Percentiles rank a stretch among this genome's conserved stretches.
Conservation (phyloP, 129 eudicot species). For the Pulicaria dysenterica region DNA sequence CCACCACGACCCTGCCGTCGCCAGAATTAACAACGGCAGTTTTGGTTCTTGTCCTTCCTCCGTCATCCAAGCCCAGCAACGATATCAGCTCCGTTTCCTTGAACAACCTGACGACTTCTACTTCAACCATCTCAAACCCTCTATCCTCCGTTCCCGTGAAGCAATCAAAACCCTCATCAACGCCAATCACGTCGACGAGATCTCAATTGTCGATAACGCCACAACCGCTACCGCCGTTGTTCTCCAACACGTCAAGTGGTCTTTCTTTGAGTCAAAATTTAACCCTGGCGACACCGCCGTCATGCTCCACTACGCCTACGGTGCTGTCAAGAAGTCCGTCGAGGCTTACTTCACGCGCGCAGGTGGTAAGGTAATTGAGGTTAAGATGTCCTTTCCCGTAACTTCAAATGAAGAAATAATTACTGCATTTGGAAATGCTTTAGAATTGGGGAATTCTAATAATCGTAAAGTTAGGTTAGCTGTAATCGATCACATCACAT, state of each 20-base stretch:
- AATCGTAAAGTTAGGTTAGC: constrained; percentile 71
- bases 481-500: constrained; percentile 89
- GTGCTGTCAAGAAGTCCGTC: constrained; percentile 90
- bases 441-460: constrained; percentile 46
- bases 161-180: constrained; percentile 60
- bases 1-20: constrained; percentile 69
- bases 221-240: constrained; percentile 92
- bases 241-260: constrained; percentile 68
- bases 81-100: constrained; percentile 69
- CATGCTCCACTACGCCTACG: constrained; percentile 87
- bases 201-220: constrained; percentile 91
- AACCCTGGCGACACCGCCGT: constrained; percentile 68
- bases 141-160: constrained; percentile 57
- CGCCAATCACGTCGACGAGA: constrained; percentile 68
- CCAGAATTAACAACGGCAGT: constrained; percentile 97
- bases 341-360: constrained; percentile 79
- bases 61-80: constrained; percentile 62
- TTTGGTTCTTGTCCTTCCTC: constrained; percentile 81
- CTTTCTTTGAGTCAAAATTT: constrained; percentile 47
- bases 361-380: constrained; percentile 80
- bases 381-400: constrained; percentile 72
- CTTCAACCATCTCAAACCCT: constrained; percentile 59
- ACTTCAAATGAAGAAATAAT: constrained; percentile 46
- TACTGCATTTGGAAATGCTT: constrained; percentile 54
- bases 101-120: constrained; percentile 81